Evolutionary conservation across 1,284 basidiomycete species (phyloP), one percentile per base, ranked within the genome.

Genomic region (Boletus mariae): DNA sequence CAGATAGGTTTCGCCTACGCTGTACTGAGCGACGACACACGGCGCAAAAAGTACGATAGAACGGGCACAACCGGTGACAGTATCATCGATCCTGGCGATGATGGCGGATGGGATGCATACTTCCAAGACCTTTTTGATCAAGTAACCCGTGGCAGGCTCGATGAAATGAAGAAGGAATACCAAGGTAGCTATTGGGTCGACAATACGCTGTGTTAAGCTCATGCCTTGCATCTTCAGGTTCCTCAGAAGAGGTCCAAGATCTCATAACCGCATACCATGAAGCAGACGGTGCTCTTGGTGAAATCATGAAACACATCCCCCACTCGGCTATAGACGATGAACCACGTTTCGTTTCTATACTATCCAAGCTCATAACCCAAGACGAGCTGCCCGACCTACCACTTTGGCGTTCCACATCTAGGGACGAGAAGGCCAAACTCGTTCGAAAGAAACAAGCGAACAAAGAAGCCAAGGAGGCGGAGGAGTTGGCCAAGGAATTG

Each of bases 1-100:
- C 87, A 91, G 65, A 80, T 97, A 59, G 91, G 94, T 0, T 96
- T 94, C 64, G 91, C 94, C 13, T 98, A 94, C 70, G 77, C 90
- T 1, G 84, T 98, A 0, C 76, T 97, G 31, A 80, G 84, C 47
- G 93, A 98, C 60, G 85, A 85, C 57, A 84, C 82, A 65, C 74
- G 85, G 59, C 80, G 86, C 61, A 77, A 82, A 63, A 75, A 84
- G 64, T 96, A 95, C 63, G 92, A 96, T 62, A 74, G 74, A 52
- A 94, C 90, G 1, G 94, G 94, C 12, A 81, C 80, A 59, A 95
- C 94, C 4, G 84, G 87, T 60, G 92, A 96, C 64, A 80, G 80
- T 11, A 78, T 86, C 46, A 65, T 87, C 47, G 82, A 74, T 15
- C 80, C 80, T n/a, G 90, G 82, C 5, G 91, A 91, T 59, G 88